Conservation (phyloP, 495 filamentous ascomycete genomes). For the Xeromyces bisporus region DNA sequence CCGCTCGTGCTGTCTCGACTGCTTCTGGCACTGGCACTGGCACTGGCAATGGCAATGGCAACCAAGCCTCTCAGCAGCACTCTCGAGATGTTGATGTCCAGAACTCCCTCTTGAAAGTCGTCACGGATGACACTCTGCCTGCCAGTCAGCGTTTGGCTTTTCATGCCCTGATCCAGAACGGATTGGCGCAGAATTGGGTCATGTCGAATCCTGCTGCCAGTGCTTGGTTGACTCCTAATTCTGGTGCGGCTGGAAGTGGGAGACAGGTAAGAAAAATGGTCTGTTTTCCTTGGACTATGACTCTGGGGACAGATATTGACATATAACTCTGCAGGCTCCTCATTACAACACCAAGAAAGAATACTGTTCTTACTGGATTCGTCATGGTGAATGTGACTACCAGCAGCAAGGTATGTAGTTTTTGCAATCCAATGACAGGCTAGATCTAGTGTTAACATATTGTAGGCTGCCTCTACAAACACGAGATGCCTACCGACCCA, state of each 20-base stretch:
- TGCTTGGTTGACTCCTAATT: slow-evolving; percentile 7
- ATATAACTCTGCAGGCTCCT: slow-evolving; percentile 3
- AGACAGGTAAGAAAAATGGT: slow-evolving; percentile 10
- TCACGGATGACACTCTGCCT: slow-evolving; percentile 11
- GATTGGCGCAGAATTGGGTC: slow-evolving; percentile 5
- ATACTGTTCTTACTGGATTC: slow-evolving; percentile 79
- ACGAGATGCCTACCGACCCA: slow-evolving; percentile 60
- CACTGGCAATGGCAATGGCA: slow-evolving; percentile 1
- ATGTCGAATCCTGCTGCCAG: slow-evolving; percentile 3
- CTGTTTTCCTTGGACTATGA: not conserved
- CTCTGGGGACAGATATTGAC: not conserved
- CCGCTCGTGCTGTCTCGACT: slow-evolving; percentile 2
- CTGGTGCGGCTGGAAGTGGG: slow-evolving; percentile 1
- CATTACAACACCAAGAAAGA: slow-evolving; percentile 36
- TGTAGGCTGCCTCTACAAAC: slow-evolving; percentile 60
- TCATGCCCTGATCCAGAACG: slow-evolving; percentile 9
- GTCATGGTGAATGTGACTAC: slow-evolving; percentile 69
- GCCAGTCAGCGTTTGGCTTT: slow-evolving; percentile 10
- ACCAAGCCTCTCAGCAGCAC: slow-evolving; percentile 1
- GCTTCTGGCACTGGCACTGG: not conserved
- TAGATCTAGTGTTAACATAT: slow-evolving; percentile 4
- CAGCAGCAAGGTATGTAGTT: slow-evolving; percentile 43
- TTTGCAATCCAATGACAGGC: not conserved
- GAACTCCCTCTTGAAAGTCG: slow-evolving; percentile 8
- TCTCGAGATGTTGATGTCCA: slow-evolving; percentile 11